Evolutionary conservation across 768 basidiomycete species (phyloP).

Genomic region (Rhodotorula kratochvilovae): DNA sequence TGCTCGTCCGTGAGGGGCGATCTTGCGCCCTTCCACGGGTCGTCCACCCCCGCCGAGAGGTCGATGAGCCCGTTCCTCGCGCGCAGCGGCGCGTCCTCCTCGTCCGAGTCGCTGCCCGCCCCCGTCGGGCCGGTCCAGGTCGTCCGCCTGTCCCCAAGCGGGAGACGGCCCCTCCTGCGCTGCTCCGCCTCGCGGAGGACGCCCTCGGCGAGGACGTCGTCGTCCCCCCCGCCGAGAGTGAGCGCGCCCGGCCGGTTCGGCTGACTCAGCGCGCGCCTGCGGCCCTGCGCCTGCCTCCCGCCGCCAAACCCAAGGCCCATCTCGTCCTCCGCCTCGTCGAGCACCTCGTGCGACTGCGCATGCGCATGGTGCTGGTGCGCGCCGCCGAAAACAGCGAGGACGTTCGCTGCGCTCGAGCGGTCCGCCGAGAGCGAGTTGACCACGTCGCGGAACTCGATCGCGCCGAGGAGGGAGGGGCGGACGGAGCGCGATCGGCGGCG

Average conservation of each 20-base stretch:
- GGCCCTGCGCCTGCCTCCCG: neutral
- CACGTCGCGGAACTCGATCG: slow-evolving; percentile 90
- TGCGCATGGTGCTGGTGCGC: slow-evolving; percentile 22
- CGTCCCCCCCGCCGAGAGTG: slow-evolving; percentile 9
- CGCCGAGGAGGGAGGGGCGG: slow-evolving; percentile 72
- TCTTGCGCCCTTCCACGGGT: slow-evolving; percentile 25
- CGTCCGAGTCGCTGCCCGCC: neutral
- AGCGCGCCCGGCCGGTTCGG: neutral
- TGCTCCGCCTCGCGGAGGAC: slow-evolving; percentile 5
- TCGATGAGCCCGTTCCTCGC: slow-evolving; percentile 6
- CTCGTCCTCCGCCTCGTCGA: slow-evolving; percentile 1
- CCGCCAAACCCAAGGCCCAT: slow-evolving; percentile 6
- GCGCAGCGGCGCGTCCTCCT: neutral
- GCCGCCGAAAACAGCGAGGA: slow-evolving; percentile 29
- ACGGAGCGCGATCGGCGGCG: slow-evolving; percentile 10
- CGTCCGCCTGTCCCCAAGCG: slow-evolving; percentile 6
- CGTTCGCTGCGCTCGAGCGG: slow-evolving; percentile 44
- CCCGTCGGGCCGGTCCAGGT: neutral
- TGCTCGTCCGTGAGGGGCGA: neutral
- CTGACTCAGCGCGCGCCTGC: slow-evolving; percentile 11
- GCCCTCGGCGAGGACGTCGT: slow-evolving; percentile 6
- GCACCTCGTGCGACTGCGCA: slow-evolving; percentile 9
- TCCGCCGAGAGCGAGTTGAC: slow-evolving; percentile 70
- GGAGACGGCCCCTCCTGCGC: neutral
- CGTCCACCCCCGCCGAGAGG: slow-evolving; percentile 24